Conservation (phyloP, 192 early-diverging fungal species). For the Backusella australiensis region DNA sequence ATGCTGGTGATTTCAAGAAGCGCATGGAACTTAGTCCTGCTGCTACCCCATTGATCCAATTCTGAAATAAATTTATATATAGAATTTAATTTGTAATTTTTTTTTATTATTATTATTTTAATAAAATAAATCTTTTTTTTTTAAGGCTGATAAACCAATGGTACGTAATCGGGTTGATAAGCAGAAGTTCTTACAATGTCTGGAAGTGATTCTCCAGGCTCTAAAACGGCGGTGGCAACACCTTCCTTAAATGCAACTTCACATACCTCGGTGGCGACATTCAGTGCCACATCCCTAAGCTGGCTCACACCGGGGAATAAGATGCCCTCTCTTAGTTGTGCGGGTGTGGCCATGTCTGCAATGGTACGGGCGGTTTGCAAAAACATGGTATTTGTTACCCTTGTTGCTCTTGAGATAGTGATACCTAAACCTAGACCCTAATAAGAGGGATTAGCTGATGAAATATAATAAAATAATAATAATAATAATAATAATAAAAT, state of each 20-base stretch:
- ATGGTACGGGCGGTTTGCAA: constrained; percentile 78
- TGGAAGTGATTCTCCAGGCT: constrained; percentile 33
- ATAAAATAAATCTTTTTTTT: neutral
- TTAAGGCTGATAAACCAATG: constrained; percentile 18
- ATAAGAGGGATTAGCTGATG: neutral
- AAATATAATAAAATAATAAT: too few relatives aligned
- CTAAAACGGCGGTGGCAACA: constrained; percentile 36
- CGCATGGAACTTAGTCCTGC: constrained; percentile 44
- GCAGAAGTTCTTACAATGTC: constrained; percentile 40
- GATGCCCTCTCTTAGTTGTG: constrained; percentile 68
- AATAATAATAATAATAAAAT: too few relatives aligned
- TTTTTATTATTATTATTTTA: neutral
- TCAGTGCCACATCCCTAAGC: constrained; percentile 81
- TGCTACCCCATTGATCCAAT: constrained; percentile 34
- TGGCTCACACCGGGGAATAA: constrained; percentile 85
- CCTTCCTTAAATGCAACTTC: constrained; percentile 44
- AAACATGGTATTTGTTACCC: constrained; percentile 81
- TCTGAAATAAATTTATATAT: neutral
- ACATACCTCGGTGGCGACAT: constrained; percentile 81
- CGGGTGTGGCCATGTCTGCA: constrained; percentile 64
- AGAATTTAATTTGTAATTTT: neutral
- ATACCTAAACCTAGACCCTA: constrained; percentile 87
- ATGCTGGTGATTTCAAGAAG: constrained; percentile 47
- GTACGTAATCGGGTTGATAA: constrained; percentile 45
- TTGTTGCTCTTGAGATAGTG: constrained; percentile 64